Base-by-base conservation (phyloP, 78 protist species). In the Pigoraptor vietnamica region DNA sequence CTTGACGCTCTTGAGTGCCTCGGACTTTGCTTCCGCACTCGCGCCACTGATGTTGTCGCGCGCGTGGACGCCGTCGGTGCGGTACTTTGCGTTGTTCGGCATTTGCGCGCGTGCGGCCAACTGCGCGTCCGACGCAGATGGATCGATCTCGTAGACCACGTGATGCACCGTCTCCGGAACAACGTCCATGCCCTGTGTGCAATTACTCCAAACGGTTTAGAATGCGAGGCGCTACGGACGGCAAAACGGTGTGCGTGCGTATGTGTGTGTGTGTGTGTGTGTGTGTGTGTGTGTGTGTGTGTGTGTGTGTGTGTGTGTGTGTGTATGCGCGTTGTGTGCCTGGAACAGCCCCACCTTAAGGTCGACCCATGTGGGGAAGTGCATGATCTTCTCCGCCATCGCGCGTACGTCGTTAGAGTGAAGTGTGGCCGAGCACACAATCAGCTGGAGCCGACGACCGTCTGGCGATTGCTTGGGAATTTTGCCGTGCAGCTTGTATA, bases 361-460 rank as follows among this genome's bases (percentile, higher is more conserved):
- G 87, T 97, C 99, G 25, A 97, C 97, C 99, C 98, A 97, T 2
- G 92, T 82, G 37, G 99, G 97, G 40, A 40, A 81, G 35, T 55
- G 88, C n/a, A 91, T 91, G 21, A 96, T 83, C 48, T 92, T 91
- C 86, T 83, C 93, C 21, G 93, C 87, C 40, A 94, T 93, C 32
- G 83, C 35, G 9, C 86, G 23, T 24, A 97, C 95, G 25, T 56
- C 89, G 10, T 37, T 40, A 1, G 96, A 39, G 88, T 97, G 99
- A 14, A 97, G 94, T 36, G 99, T 97, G 24, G 99, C 99, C 1
- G 97, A 94, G 83, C 96, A 96, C 32, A 92, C 92, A 0, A 95
- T 35, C 48, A 95, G 90, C 89, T 95, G 95, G 91, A 40, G 34
- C n/a, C 91, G 84, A 2, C 33, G 91, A 14, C 82, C 35, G 0